These are phyloP conservation scores for Geranium rotundifolium DNA, from an alignment of 345 rosid genomes.

Conservation along the genomic window DNA sequence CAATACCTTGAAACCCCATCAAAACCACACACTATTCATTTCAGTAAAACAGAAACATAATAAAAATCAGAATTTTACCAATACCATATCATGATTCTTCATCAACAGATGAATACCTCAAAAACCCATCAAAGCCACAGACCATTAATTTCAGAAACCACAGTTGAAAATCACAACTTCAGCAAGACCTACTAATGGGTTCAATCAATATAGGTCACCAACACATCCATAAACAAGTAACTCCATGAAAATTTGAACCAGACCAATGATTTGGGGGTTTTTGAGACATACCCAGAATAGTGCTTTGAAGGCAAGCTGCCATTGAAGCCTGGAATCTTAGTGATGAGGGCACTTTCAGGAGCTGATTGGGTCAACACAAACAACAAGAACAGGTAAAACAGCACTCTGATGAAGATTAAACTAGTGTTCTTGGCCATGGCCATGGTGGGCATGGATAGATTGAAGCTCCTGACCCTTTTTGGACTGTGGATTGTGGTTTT, in stretches of 20 bases:
- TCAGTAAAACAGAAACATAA: no score
- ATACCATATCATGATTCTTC: no score
- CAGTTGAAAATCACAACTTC: not conserved
- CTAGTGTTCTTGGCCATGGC: slow-evolving; percentile 19
- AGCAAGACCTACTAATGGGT: no score
- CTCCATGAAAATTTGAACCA: not conserved
- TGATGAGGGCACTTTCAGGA: slow-evolving; percentile 43
- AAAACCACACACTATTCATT: no score
- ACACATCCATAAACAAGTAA: not conserved
- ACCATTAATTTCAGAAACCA: no score
- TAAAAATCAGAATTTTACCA: no score
- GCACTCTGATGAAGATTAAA: slow-evolving; percentile 10
- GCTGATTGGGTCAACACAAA: slow-evolving; percentile 25
- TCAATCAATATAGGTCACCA: no score
- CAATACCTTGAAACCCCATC: no score
- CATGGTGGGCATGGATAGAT: not conserved
- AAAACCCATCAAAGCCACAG: no score
- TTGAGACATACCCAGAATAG: slow-evolving; percentile 58
- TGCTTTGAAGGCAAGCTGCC: slow-evolving; percentile 67
- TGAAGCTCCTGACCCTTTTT: not conserved
- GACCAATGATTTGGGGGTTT: not conserved
- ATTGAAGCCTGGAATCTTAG: slow-evolving; percentile 56
- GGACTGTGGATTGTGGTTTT: not conserved
- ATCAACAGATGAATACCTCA: no score
- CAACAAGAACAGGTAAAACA: slow-evolving; percentile 12